Base-by-base conservation (phyloP, 164 flowering plant species). In the Nymphaea colorata region DNA sequence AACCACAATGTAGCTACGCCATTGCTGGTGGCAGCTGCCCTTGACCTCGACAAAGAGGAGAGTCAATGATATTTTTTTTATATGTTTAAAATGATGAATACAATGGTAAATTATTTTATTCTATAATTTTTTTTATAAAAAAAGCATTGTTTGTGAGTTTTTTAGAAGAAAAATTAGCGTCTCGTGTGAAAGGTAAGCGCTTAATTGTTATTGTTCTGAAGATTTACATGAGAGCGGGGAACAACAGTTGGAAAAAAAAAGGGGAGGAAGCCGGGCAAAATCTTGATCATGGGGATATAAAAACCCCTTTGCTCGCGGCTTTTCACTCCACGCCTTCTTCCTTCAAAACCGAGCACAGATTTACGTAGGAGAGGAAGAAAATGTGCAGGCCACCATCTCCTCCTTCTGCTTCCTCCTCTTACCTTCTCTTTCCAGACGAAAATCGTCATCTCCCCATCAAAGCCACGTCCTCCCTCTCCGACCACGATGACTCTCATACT, bases 301-400 rank as follows among this genome's bases (percentile, higher is more conserved):
- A 25, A 51, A 51, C 8, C 8, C 15, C 57, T 5, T 51, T 0
- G 57, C 57, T 8, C 14, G 5, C 14, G 14, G 14, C 8, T 2
- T 4, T 8, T 15, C 0, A 15, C 14, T 10, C 12, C 57, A 51
- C 57, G 8, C 57, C 57, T 51, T 8, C 57, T 51, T 51, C 57
- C 57, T 8, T 51, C 57, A 51, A 5, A 10, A 51, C 14, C 5
- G 8, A 15, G 53, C 55, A 0, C 3, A 4, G 11, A 4, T 14
- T 6, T 14, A 47, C 55, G 12, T 14, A 47, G 55, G 11, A 45
- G 53, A 45, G 2, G 11, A 45, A 45, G 53, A 45, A 45, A 10
- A 90, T 90, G 94, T 86, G 91, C 76, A 87, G 82, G 67, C 75
- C 82, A 66, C 81, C 78, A 41, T 79, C 89, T 18, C 72, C 91